Evolutionary conservation across 1,284 basidiomycete genomes (phyloP).

Genomic region (Sanghuangporus weigelae): DNA sequence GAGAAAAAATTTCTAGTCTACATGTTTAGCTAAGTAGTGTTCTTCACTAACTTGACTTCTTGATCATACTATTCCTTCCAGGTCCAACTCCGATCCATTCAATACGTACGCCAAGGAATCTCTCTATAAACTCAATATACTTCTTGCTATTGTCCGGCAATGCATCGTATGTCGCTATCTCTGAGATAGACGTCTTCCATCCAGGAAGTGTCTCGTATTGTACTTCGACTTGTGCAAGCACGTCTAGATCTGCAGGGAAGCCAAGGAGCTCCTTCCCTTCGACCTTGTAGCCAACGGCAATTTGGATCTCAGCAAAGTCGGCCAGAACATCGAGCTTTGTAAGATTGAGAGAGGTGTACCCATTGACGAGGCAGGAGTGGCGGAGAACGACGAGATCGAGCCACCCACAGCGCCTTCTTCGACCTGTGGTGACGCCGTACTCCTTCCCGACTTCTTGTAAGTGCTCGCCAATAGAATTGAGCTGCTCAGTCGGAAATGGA

Average conservation of each 20-base stretch:
- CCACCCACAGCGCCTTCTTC: slow-evolving; percentile 93
- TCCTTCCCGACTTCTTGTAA: slow-evolving; percentile 93
- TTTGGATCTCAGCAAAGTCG: slow-evolving; percentile 81
- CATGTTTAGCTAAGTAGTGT: neutral
- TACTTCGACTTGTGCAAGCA: slow-evolving; percentile 80
- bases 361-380: slow-evolving; percentile 93
- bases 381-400: slow-evolving; percentile 93
- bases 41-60: slow-evolving; percentile 11
- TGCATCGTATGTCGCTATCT: slow-evolving; percentile 63
- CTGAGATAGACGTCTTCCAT: slow-evolving; percentile 82
- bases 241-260: slow-evolving; percentile 91
- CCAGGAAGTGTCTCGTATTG: slow-evolving; percentile 89
- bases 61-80: slow-evolving; percentile 75
- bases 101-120: slow-evolving; percentile 73
- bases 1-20: neutral
- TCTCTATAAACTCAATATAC: slow-evolving; percentile 89
- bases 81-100: slow-evolving; percentile 93
- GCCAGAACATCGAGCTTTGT: slow-evolving; percentile 97
- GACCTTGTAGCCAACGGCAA: slow-evolving; percentile 78
- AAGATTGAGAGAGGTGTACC: slow-evolving; percentile 90
- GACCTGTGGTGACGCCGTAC: slow-evolving; percentile 90
- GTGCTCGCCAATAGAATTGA: slow-evolving; percentile 81
- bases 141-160: slow-evolving; percentile 83
- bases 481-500: slow-evolving; percentile 95
- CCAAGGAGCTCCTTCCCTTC: slow-evolving; percentile 76